Conservation (phyloP, 352 stramenopile genomes). For the Stephanocyclus meneghinianus region DNA sequence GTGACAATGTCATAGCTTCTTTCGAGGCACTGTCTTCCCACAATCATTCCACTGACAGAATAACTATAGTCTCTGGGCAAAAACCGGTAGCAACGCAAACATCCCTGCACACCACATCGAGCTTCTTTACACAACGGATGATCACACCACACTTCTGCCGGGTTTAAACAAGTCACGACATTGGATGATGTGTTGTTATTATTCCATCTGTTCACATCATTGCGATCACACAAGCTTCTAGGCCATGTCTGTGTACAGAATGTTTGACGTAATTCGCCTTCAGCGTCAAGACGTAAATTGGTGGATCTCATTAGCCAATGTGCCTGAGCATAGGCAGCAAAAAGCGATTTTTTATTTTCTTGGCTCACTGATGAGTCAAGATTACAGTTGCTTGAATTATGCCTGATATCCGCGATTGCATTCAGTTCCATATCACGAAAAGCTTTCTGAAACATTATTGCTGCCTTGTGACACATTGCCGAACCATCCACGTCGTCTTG, state of each 20-base stretch:
- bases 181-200: neutral
- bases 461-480: slow-evolving; percentile 11
- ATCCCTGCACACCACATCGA: slow-evolving; percentile 32
- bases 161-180: slow-evolving; percentile 28
- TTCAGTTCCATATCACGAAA: slow-evolving; percentile 19
- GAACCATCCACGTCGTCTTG: neutral
- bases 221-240: neutral
- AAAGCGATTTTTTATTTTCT: slow-evolving; percentile 10
- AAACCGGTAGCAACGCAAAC: slow-evolving; percentile 41
- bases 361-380: neutral
- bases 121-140: slow-evolving; percentile 21
- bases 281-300: slow-evolving; percentile 27
- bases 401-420: neutral
- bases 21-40: neutral
- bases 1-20: slow-evolving; percentile 21
- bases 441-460: slow-evolving; percentile 29
- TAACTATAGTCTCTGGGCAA: slow-evolving; percentile 16
- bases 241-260: slow-evolving; percentile 20
- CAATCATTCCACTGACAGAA: slow-evolving; percentile 1
- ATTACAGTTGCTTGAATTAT: neutral
- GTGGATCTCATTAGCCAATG: slow-evolving; percentile 36
- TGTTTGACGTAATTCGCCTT: slow-evolving; percentile 4
- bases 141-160: slow-evolving; percentile 42
- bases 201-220: slow-evolving; percentile 5
- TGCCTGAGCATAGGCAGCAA: slow-evolving; percentile 18